These are phyloP conservation scores for Alternaria longipes DNA, from an alignment of 2,329 filamentous ascomycete genomes.

Conservation along the genomic window DNA sequence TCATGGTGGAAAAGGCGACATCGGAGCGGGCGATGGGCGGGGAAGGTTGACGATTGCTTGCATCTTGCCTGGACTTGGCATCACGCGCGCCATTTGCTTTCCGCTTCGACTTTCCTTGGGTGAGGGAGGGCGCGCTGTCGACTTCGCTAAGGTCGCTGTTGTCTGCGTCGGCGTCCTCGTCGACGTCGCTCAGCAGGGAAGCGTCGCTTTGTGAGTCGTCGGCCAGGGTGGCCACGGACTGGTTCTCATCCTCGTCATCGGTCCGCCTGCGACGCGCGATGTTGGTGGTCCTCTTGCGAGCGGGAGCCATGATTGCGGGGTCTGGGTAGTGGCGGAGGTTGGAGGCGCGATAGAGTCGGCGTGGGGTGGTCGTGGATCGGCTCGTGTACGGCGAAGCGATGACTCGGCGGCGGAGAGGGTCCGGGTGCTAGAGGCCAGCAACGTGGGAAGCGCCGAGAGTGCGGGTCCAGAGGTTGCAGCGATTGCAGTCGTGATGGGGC, in stretches of 20 bases:
- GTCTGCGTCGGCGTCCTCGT: constrained; percentile 67
- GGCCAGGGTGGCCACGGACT: constrained; percentile 59
- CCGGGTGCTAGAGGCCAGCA: constrained; percentile 26
- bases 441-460: constrained; percentile 22
- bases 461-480: constrained; percentile 30
- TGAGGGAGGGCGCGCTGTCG: constrained; percentile 52
- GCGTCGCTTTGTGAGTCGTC: constrained; percentile 72
- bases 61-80: constrained; percentile 40
- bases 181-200: constrained; percentile 65
- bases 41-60: constrained; percentile 42
- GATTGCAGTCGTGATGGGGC: constrained; percentile 41
- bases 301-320: constrained; percentile 47
- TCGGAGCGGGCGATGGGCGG: constrained; percentile 51
- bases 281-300: constrained; percentile 47
- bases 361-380: constrained; percentile 34
- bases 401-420: constrained; percentile 34
- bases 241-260: constrained; percentile 52
- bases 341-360: constrained; percentile 25
- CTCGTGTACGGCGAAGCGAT: constrained; percentile 31
- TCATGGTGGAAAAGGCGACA: constrained; percentile 54
- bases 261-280: constrained; percentile 51
- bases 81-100: constrained; percentile 50
- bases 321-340: constrained; percentile 17
- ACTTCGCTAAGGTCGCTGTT: constrained; percentile 66
- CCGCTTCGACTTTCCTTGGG: constrained; percentile 48